A percentile compares a stretch with the other conserved stretches of the same genome.
These are phyloP conservation scores for Simplicillium aogashimaense DNA, from an alignment of 2,329 filamentous ascomycete genomes.

Conservation along the genomic window DNA sequence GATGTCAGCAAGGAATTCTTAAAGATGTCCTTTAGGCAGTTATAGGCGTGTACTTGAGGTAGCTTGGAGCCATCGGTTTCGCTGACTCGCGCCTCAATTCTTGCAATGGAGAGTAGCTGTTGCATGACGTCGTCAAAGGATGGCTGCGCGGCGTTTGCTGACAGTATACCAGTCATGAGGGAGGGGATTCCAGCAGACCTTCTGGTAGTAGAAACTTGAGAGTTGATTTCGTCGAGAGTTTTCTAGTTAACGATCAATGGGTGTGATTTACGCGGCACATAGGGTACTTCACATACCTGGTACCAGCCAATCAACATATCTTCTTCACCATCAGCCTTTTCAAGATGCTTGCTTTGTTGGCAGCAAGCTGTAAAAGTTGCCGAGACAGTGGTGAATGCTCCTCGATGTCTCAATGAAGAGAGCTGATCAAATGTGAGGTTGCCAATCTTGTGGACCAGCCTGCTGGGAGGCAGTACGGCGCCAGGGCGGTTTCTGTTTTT, in stretches of 20 bases:
- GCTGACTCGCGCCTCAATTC: conserved; percentile 38
- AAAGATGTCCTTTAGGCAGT: conserved; percentile 87
- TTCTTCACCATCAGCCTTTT: conserved; percentile 20
- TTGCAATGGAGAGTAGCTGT: conserved; percentile 51
- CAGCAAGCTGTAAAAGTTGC: conserved; percentile 81
- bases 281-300: conserved; percentile 29
- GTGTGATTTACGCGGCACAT: background rate
- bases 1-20: conserved; percentile 69
- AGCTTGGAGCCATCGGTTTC: conserved; percentile 57
- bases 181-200: conserved; percentile 88
- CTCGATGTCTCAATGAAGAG: conserved; percentile 73
- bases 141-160: conserved; percentile 48
- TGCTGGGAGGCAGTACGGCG: conserved; percentile 34
- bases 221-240: conserved; percentile 59
- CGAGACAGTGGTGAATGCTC: conserved; percentile 88
- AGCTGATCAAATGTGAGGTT: conserved; percentile 73
- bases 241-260: conserved; percentile 32
- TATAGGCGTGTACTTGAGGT: conserved; percentile 89
- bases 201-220: conserved; percentile 73
- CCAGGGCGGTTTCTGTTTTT: conserved; percentile 33
- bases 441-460: conserved; percentile 57
- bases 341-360: conserved; percentile 44
- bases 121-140: conserved; percentile 57
- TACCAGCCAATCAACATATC: conserved; percentile 61
- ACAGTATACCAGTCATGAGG: conserved; percentile 71